phyloP scores from a whole-genome alignment of 768 basidiomycete species.

The Solioccasus polychromus region DNA sequence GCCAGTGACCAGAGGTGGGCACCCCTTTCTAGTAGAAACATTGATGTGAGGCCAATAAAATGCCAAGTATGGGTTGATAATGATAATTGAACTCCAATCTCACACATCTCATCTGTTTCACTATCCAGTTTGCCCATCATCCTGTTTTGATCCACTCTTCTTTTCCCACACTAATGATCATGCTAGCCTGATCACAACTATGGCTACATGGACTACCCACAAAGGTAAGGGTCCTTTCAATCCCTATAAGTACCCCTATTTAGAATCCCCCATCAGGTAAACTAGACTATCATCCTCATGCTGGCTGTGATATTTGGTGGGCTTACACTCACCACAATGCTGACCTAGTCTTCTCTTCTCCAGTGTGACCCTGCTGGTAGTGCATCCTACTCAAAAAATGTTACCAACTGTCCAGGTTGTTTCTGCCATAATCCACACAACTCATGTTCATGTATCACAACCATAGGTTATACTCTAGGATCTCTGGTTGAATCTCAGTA shows the following conservation, averaged over 20 bases:
- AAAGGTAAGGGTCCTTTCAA: too few species aligned
- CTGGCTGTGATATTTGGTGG: slow-evolving; percentile 6
- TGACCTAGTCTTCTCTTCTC: slow-evolving; percentile 7
- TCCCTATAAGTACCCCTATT: slow-evolving; percentile 7
- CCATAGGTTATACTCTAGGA: slow-evolving; percentile 52
- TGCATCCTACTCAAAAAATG: slow-evolving; percentile 24
- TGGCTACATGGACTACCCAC: too few species aligned
- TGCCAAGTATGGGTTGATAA: too few species aligned
- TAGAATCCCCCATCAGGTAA: neutral
- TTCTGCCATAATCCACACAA: neutral
- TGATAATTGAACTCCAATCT: too few species aligned
- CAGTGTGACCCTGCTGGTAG: slow-evolving; percentile 5
- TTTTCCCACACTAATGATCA: too few species aligned
- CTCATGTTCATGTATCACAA: neutral
- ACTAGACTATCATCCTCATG: neutral
- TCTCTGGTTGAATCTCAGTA: slow-evolving; percentile 40
- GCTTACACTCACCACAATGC: slow-evolving; percentile 3
- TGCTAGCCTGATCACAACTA: too few species aligned
- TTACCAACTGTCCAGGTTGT: slow-evolving; percentile 32
- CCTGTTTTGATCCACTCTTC: too few species aligned
- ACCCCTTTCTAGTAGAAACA: too few species aligned
- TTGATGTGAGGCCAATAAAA: too few species aligned
- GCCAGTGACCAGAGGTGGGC: too few species aligned
- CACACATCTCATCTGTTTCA: too few species aligned
- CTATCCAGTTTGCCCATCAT: too few species aligned